Conservation (phyloP, 164 flowering plant genomes). For the Houttuynia cordata region DNA sequence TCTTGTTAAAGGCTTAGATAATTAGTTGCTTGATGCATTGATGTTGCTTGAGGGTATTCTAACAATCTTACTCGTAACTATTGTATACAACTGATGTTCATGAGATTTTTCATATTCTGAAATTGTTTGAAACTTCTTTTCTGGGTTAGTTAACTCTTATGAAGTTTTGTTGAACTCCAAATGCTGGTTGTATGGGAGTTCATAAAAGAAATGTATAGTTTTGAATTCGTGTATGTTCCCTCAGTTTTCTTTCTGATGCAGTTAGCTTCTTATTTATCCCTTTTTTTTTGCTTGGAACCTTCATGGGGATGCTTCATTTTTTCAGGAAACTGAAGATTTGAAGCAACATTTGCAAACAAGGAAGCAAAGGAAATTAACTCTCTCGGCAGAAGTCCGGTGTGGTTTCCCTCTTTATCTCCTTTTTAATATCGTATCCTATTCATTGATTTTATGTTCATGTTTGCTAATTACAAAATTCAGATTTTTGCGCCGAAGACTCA, state of each 20-base stretch:
- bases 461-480: conserved; percentile 16
- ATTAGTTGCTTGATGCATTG: too few species aligned
- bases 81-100: too few species aligned
- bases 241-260: neutral
- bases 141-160: too few species aligned
- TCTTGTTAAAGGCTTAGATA: too few species aligned
- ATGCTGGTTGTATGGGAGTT: neutral
- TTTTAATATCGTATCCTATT: neutral
- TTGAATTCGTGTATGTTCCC: neutral
- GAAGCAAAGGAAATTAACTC: conserved; percentile 33
- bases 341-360: conserved; percentile 30
- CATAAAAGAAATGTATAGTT: neutral
- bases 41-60: too few species aligned
- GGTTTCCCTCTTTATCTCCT: neutral
- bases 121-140: neutral
- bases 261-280: neutral
- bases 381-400: conserved; percentile 73
- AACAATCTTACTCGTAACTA: too few species aligned
- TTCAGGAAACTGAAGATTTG: conserved; percentile 49
- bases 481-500: conserved; percentile 44
- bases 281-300: neutral
- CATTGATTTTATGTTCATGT: neutral
- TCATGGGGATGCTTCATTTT: neutral
- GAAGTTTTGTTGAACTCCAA: neutral
- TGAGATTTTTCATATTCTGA: too few species aligned